A percentile compares a stretch with the other conserved stretches of the same genome.
These are phyloP conservation scores for Anisodus acutangulus DNA, from an alignment of 257 asterid species.

Conservation along the genomic window DNA sequence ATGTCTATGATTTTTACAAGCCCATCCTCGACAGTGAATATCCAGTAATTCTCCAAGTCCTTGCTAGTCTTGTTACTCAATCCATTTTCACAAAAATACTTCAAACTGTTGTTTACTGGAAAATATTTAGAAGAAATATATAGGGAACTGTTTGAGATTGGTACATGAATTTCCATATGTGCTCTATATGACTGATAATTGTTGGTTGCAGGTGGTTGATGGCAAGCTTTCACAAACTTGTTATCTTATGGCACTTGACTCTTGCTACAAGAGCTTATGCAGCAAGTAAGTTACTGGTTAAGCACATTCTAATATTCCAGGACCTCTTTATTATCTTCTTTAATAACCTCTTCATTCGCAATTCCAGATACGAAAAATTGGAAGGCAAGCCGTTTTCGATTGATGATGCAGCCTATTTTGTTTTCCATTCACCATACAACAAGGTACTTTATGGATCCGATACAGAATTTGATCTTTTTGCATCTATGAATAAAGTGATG, in stretches of 20 bases:
- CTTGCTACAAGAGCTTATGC: conserved; percentile 87
- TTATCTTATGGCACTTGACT: conserved; percentile 97
- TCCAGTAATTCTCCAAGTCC: conserved; percentile 62
- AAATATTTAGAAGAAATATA: neutral
- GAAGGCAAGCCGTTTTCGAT: conserved; percentile 88
- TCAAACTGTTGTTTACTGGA: neutral
- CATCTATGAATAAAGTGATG: neutral
- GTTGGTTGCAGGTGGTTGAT: conserved; percentile 77
- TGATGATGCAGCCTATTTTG: conserved; percentile 74
- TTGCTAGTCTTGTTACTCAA: neutral
- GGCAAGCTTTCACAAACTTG: conserved; percentile 99
- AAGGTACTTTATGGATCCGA: conserved; percentile 58
- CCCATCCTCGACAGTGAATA: conserved; percentile 99
- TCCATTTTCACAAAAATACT: neutral
- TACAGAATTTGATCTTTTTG: neutral
- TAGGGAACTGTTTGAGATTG: neutral
- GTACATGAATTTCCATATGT: conserved; percentile 6
- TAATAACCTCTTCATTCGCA: neutral
- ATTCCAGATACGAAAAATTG: conserved; percentile 67
- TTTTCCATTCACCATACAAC: conserved; percentile 98
- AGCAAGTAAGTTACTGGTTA: conserved; percentile 56
- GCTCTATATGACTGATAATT: conserved; percentile 9
- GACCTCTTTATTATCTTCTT: neutral
- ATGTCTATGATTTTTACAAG: conserved; percentile 96
- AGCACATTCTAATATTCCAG: neutral